Evolutionary conservation across 352 stramenopile species (phyloP), one percentile per base, ranked within the genome.

Genomic region (Phytophthora meadii): DNA sequence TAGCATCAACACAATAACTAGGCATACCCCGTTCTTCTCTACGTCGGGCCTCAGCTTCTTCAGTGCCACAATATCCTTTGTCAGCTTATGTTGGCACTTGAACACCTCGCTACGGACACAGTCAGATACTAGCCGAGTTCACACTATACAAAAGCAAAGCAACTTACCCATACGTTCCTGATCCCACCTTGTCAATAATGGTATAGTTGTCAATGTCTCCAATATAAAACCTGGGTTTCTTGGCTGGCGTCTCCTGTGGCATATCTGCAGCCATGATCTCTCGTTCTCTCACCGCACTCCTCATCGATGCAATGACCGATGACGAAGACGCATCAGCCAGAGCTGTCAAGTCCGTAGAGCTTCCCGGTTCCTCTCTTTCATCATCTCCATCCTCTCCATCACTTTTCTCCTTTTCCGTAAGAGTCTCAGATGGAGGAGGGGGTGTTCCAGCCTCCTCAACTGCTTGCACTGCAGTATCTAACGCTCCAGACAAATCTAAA

Each of bases 111-210:
- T 92, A 48, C 47, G 67, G 66, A 2, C 17, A 37, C 10, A 53
- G 47, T 68, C 3, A 71, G 37, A 27, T n/a, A 28, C 32, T 1
- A 12, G 65, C 40, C 9, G 36, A n/a, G 9, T 14, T 17, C 7
- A 15, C 17, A 45, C 24, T 24, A 11, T 27, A 8, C n/a, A 60
- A 14, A 27, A 25, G 19, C 17, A 54, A 54, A 28, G 25, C 17
- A 34, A 78, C 80, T 30, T 79, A 95, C 87, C 87, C 88, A 58
- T 95, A 95, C 1, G 88, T 95, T 24, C 88, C 88, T 0, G 84
- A 94, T 3, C 88, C 88, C 1, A 95, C 83, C 66, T 95, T 94
- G 68, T 94, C 88, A 62, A 95, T 95, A 40, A 95, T 94, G 59
- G 75, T 94, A 62, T 95, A 95, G 61, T 76, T 92, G 28, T 94